Evolutionary conservation across 306 rosid genomes (phyloP).

Genomic region (Oemleria cerasiformis): DNA sequence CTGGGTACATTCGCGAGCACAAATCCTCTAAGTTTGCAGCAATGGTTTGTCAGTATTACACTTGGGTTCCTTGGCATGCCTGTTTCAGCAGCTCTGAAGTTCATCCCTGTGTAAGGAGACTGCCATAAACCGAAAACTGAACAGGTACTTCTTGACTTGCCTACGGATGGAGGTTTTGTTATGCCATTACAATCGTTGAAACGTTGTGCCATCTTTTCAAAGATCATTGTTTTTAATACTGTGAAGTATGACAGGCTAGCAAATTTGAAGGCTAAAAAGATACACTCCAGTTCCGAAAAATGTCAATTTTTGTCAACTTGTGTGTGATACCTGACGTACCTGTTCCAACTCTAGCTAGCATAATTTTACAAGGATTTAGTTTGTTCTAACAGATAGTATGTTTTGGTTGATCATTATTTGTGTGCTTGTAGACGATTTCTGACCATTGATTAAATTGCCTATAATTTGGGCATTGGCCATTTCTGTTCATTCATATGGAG

Average conservation of each 20-base stretch:
- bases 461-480: too few species aligned
- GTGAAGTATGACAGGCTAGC: slow-evolving; percentile 5
- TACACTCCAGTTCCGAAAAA: not conserved
- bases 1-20: slow-evolving; percentile 86
- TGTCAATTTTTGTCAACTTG: slow-evolving; percentile 7
- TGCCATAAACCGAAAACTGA: slow-evolving; percentile 31
- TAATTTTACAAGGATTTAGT: not conserved
- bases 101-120: slow-evolving; percentile 59
- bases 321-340: not conserved
- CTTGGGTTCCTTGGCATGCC: slow-evolving; percentile 94
- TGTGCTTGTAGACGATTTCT: not conserved
- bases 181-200: not conserved
- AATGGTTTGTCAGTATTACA: slow-evolving; percentile 59
- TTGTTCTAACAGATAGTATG: not conserved
- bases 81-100: slow-evolving; percentile 76
- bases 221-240: slow-evolving; percentile 14
- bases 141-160: slow-evolving; percentile 28
- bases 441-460: too few species aligned
- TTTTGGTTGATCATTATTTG: not conserved
- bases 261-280: slow-evolving; percentile 18
- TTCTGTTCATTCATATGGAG: too few species aligned
- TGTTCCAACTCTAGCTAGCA: not conserved
- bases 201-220: slow-evolving; percentile 1
- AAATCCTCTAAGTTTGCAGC: slow-evolving; percentile 63
- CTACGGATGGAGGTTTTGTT: slow-evolving; percentile 16